Conservation (phyloP, 2,329 filamentous ascomycete species). For the Gaeumannomyces tritici region DNA sequence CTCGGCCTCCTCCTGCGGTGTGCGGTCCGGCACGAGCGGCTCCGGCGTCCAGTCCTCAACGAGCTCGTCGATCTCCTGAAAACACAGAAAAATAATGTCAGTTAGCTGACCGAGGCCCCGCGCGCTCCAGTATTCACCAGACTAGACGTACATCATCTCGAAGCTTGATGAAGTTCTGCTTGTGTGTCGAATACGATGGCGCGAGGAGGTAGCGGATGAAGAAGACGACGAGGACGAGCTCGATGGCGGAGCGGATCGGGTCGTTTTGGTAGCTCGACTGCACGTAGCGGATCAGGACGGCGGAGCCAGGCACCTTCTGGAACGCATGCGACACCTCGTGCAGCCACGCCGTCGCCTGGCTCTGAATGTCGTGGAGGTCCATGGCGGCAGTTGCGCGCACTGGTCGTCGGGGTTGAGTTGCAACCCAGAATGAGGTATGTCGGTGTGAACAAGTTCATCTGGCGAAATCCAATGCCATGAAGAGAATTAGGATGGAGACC, state of each 20-base stretch:
- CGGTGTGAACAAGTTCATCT: not conserved
- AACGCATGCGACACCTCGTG: conserved; percentile 54
- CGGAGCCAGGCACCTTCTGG: conserved; percentile 86
- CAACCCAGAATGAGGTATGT: not conserved
- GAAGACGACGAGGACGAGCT: conserved; percentile 89
- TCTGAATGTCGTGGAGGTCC: conserved; percentile 55
- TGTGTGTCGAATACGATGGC: conserved; percentile 85
- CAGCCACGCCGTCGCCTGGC: conserved; percentile 40
- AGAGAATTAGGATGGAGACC: not conserved
- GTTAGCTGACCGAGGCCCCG: conserved; percentile 6
- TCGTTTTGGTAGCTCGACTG: conserved; percentile 97
- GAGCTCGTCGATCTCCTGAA: conserved; percentile 81
- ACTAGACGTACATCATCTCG: conserved; percentile 56
- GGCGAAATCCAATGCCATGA: not conserved
- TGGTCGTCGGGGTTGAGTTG: not conserved
- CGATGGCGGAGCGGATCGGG: conserved; percentile 84
- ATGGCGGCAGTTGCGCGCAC: conserved; percentile 25
- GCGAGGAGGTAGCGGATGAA: conserved; percentile 88
- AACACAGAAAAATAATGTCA: not conserved
- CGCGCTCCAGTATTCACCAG: not conserved
- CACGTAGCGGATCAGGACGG: conserved; percentile 90
- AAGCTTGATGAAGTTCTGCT: conserved; percentile 80
- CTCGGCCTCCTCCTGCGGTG: conserved; percentile 67
- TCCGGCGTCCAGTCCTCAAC: conserved; percentile 96
- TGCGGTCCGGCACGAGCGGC: conserved; percentile 69